Conservation (phyloP, 805 yeast species). For the Tetrapisispora iriomotensis region DNA sequence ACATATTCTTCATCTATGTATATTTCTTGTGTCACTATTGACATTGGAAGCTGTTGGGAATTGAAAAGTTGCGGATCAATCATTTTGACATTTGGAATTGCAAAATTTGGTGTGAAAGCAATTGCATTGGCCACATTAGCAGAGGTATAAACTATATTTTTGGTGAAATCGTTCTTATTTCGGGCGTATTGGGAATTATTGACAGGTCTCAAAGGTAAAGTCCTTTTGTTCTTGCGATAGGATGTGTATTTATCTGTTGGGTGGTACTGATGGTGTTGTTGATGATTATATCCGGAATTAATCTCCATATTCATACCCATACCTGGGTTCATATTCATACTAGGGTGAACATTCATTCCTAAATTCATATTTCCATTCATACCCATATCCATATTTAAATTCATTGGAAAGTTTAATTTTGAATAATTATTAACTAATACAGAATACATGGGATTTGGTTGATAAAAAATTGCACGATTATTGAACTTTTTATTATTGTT, state of each 20-base stretch:
- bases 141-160: conserved; percentile 12
- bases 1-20: conserved; percentile 69
- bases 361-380: neutral
- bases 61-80: neutral
- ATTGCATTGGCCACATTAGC: conserved; percentile 22
- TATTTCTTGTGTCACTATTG: conserved; percentile 52
- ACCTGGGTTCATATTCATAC: neutral
- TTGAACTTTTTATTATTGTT: neutral
- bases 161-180: neutral
- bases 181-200: conserved; percentile 9
- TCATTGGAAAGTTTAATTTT: neutral
- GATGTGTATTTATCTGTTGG: conserved; percentile 16
- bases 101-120: conserved; percentile 18
- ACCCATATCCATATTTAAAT: conserved; percentile 1
- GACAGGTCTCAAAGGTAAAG: conserved; percentile 7
- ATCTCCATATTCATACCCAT: neutral
- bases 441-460: conserved; percentile 19
- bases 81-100: conserved; percentile 16
- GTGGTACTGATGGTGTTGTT: conserved; percentile 23
- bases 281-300: conserved; percentile 9
- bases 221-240: conserved; percentile 11
- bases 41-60: conserved; percentile 16
- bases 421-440: conserved; percentile 2
- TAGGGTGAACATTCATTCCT: neutral
- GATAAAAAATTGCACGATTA: conserved; percentile 19